Evolutionary conservation across 768 basidiomycete species (phyloP), one percentile per base, ranked within the genome.

Genomic region (Cystofilobasidium bisporidii): DNA sequence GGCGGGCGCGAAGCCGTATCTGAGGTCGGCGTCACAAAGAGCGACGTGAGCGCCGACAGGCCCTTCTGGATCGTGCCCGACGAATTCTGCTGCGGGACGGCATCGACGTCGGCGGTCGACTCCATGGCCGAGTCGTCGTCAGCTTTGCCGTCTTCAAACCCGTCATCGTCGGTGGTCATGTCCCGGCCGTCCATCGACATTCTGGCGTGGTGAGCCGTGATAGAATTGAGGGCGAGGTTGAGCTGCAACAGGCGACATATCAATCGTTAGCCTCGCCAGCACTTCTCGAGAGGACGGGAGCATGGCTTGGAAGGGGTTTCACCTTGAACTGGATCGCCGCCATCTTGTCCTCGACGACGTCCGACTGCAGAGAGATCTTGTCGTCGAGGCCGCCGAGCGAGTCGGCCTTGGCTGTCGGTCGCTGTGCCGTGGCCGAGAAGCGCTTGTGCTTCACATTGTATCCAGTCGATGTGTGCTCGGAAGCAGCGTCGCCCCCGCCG

Each of bases 321-420:
- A 91, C 91, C 84, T 93, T 94, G 71, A 88, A 85, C 78, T 94
- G 91, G 67, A 96, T 93, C 76, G 87, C 85, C 58, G 87, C 74
- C 56, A 96, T 88, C 76, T 91, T 90, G 75, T 88, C 84, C 56
- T 38, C n/a, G 2, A 65, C 64, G 10, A 20, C 33, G 17, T 22
- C 17, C 3, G 64, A 55, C 5, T 28, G 24, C 5, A 56, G 22
- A 30, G 89, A 87, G 64, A 96, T 92, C 74, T 83, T 85, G 72
- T 93, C 91, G 71, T 87, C 91, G 75, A 86, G 86, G 74, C 86
- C 82, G 71, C 84, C 87, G 75, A 92, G 89, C 55, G 86, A 86
- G 75, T 88, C 86, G 71, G 91, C 89, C 20, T 89, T 87, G 86
- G 91, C 89, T 28, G 85, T 86, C 74, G 89, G 87, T 71, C 87